A percentile compares a stretch with the other conserved stretches of the same genome.
These are phyloP conservation scores for Leccinellum rugosiceps DNA, from an alignment of 768 basidiomycete genomes.

Conservation along the genomic window DNA sequence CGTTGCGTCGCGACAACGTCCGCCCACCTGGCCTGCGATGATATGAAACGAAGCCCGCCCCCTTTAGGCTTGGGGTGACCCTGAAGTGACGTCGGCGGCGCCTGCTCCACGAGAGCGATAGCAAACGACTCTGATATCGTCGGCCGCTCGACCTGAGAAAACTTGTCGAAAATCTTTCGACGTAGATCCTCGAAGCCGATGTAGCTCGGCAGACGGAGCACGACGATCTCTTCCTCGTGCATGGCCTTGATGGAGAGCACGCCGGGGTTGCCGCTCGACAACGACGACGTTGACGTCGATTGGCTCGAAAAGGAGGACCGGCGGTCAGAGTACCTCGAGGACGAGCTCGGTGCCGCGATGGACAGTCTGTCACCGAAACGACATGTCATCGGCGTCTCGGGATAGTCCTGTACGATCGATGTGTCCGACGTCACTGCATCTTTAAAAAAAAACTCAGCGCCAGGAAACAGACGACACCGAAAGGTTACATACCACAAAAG, in stretches of 20 bases:
- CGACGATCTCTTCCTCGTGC: constrained; percentile 57
- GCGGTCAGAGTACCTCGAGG: constrained; percentile 10
- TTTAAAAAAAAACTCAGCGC: background rate
- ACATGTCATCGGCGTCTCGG: constrained; percentile 21
- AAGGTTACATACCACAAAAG: constrained; percentile 34
- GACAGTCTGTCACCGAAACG: constrained; percentile 9
- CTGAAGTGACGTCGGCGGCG: constrained; percentile 6
- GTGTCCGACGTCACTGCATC: constrained; percentile 16
- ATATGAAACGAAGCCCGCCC: constrained; percentile 42
- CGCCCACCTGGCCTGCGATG: constrained; percentile 61
- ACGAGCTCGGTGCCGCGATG: constrained; percentile 5
- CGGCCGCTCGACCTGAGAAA: constrained; percentile 57
- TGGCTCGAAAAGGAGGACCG: constrained; percentile 37
- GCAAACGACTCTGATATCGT: constrained; percentile 53
- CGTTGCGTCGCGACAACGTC: constrained; percentile 41
- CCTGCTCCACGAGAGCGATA: constrained; percentile 49
- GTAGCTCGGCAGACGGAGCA: constrained; percentile 52
- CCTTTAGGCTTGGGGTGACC: background rate
- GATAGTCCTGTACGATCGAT: constrained; percentile 9
- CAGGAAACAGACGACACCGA: background rate
- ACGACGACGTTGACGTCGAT: constrained; percentile 34
- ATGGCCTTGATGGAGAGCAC: constrained; percentile 61
- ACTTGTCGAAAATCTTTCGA: constrained; percentile 59
- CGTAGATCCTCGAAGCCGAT: constrained; percentile 53
- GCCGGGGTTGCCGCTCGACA: constrained; percentile 22